phyloP scores from a whole-genome alignment of 805 yeast species.

The Kodamaea jinghongensis region DNA sequence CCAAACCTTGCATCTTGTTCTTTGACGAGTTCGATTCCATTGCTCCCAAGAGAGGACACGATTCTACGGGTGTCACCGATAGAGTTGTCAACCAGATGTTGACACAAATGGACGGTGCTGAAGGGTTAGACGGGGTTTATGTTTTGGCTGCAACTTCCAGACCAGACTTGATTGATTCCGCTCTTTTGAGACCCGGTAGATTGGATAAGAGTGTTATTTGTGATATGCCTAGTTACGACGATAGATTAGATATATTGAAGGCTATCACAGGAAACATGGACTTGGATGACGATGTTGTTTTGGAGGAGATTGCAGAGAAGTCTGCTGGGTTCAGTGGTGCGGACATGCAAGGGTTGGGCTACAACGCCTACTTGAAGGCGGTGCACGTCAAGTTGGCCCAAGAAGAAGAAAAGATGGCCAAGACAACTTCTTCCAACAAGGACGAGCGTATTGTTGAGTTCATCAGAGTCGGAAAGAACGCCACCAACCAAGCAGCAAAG shows the following conservation, averaged over 20 bases:
- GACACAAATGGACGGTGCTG: slow-evolving; percentile 98
- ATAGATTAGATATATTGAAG: slow-evolving; percentile 68
- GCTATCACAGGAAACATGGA: slow-evolving; percentile 62
- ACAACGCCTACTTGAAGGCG: slow-evolving; percentile 87
- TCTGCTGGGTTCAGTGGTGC: slow-evolving; percentile 91
- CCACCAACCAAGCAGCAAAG: slow-evolving; percentile 9
- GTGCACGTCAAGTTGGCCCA: slow-evolving; percentile 65
- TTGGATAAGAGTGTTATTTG: slow-evolving; percentile 89
- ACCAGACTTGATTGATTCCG: slow-evolving; percentile 94
- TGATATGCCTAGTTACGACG: slow-evolving; percentile 73
- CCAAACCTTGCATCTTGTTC: slow-evolving; percentile 88
- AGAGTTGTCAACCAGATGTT: slow-evolving; percentile 95
- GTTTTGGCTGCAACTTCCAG: slow-evolving; percentile 95
- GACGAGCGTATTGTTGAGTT: slow-evolving; percentile 33
- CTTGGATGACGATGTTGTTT: slow-evolving; percentile 47
- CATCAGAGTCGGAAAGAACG: slow-evolving; percentile 38
- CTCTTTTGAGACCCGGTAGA: slow-evolving; percentile 92
- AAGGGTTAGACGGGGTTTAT: slow-evolving; percentile 94
- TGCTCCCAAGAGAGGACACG: slow-evolving; percentile 98
- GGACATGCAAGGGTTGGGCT: slow-evolving; percentile 87
- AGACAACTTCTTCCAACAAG: slow-evolving; percentile 8
- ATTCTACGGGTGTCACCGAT: slow-evolving; percentile 96
- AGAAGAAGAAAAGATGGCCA: slow-evolving; percentile 29
- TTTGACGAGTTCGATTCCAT: slow-evolving; percentile 96
- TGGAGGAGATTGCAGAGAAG: slow-evolving; percentile 50